Percentiles rank a stretch among this genome's conserved stretches.
Conservation (phyloP, 73 alveolate genomes). For the Halteria grandinella region DNA sequence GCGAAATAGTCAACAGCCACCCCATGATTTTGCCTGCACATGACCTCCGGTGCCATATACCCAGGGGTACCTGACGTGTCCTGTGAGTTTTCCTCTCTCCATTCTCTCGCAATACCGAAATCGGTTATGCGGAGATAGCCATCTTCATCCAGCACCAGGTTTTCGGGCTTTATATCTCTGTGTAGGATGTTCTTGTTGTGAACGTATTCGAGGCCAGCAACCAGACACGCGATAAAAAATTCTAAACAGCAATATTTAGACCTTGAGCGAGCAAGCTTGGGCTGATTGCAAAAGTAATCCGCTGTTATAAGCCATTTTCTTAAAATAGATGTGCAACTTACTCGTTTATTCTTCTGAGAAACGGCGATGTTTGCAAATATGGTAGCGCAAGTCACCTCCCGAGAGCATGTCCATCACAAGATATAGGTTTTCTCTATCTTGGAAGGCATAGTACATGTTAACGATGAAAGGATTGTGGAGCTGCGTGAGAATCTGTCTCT, state of each 20-base stretch:
- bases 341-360: slow-evolving; percentile 62
- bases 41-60: slow-evolving; percentile 77
- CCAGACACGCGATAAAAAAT: slow-evolving; percentile 67
- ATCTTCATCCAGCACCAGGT: slow-evolving; percentile 43
- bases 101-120: slow-evolving; percentile 70
- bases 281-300: no score
- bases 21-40: slow-evolving; percentile 72
- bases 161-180: slow-evolving; percentile 66
- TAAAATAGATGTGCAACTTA: not conserved
- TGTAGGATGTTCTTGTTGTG: slow-evolving; percentile 62
- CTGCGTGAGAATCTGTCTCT: slow-evolving; percentile 56
- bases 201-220: slow-evolving; percentile 64
- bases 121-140: slow-evolving; percentile 70
- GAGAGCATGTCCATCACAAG: slow-evolving; percentile 62
- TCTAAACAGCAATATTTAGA: not conserved
- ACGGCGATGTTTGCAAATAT: slow-evolving; percentile 50
- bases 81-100: slow-evolving; percentile 60
- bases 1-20: slow-evolving; percentile 70
- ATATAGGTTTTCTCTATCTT: slow-evolving; percentile 65
- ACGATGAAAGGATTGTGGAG: slow-evolving; percentile 66
- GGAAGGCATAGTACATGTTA: slow-evolving; percentile 68
- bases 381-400: slow-evolving; percentile 72
- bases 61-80: slow-evolving; percentile 81
- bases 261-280: not conserved
- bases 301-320: no score